Evolutionary conservation across 2,329 filamentous ascomycete genomes (phyloP), one percentile per base, ranked within the genome.

Genomic region (Clarireedia homoeocarpa): DNA sequence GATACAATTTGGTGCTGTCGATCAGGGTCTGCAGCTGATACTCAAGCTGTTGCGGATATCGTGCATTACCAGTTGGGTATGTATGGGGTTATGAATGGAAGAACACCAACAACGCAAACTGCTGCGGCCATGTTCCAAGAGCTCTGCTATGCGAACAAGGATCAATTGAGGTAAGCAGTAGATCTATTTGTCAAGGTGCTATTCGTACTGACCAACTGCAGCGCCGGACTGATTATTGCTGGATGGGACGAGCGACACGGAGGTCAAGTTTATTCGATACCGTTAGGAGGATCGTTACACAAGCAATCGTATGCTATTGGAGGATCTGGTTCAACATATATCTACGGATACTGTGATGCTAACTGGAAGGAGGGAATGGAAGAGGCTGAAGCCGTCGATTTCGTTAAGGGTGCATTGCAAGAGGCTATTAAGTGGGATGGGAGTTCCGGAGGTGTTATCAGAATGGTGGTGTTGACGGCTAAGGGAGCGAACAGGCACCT

Each of bases 361-460:
- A 84, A 99, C 79, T 99, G 94, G 94, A 84, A 80, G 72, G 94
- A 97, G 74, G 84, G 84, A 63, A 97, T 99, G 91, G 89, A 87
- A 53, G 90, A 97, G 78, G 80, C 83, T 55, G 91, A 95, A 60
- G 94, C 94, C 1, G 85, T 99, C 62, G 74, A 85, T 42, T 99
- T 99, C 68, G 94, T 99, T 71, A 96, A 96, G 77, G 87, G 85
- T 48, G 86, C 94, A 34, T 77, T 99, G 70, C 78, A 83, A 68
- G 92, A 99, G 79, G 94, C 94, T 15, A 97, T 99, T 81, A 96
- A 96, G 76, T 99, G 94, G 94, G 94, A 99, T 71, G 94, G 94
- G 62, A 96, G 91, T 77, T 97, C 94, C 3, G 94, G 94, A 63
- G 94, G 94, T 76, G 94, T 99, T 59, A 99, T 99, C 69, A 85